Evolutionary conservation across 192 early-diverging fungal genomes (phyloP), one percentile per base, ranked within the genome.

Genomic region (Podila clonocystis): DNA sequence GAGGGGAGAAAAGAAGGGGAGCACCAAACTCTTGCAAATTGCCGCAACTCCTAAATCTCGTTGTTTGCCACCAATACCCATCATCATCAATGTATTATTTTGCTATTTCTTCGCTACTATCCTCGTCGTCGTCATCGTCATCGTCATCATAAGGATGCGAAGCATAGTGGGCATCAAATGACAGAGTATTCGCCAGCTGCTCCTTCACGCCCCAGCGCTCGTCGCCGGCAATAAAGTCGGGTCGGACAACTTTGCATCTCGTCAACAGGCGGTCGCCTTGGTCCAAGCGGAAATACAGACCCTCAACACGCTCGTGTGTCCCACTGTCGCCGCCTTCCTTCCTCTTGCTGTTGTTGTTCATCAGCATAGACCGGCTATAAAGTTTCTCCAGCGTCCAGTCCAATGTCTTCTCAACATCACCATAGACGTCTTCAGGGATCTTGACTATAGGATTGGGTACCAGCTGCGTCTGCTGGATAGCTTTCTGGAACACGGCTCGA

Each of bases 201-300:
- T 80, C 77, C 28, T 80, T 80, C 8, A 67, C 33, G 0, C 77
- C 77, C 77, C 77, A 80, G 7, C 77, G 65, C 62, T 80, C 77
- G 24, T 80, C 77, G 6, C 77, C 77, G 5, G 67, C 77, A 52
- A 80, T 80, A 45, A 80, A 80, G 59, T 80, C 77, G 9, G 77
- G 65, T 48, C 77, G 49, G 20, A 80, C 77, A 12, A 80, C 71
- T 45, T 80, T 80, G 41, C 65, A 72, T 19, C 77, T 70, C 55
- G 67, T 72, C 66, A 80, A 33, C n/a, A 80, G 36, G n/a, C 77
- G 65, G 41, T 80, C 77, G n/a, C 68, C 64, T 7, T 80, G 77
- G 58, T 80, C 77, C n/a, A 80, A 58, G 22, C 77, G 38, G 31
- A 80, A 80, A 30, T 80, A 80, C 31, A 80, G 29, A 5, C 77